These are phyloP conservation scores for Colletotrichum filicis DNA, from an alignment of 2,329 filamentous ascomycete genomes.

Conservation along the genomic window DNA sequence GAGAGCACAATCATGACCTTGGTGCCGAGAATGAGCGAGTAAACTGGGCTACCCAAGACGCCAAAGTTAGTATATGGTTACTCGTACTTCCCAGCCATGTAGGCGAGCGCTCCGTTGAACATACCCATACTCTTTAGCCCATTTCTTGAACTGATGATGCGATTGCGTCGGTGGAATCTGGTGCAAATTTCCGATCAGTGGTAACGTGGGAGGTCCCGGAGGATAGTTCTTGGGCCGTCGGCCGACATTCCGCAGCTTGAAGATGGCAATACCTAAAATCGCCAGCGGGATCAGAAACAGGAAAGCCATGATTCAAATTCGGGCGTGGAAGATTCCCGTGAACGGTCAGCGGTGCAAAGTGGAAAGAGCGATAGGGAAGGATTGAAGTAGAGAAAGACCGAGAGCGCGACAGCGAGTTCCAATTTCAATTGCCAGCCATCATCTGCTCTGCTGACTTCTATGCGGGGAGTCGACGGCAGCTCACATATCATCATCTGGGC, in stretches of 20 bases:
- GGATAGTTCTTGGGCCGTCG: slow-evolving; percentile 44
- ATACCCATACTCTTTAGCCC: slow-evolving; percentile 58
- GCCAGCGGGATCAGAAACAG: not conserved
- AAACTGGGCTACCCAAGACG: slow-evolving; percentile 52
- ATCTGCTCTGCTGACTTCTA: not conserved
- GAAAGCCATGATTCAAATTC: not conserved
- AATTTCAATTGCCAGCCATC: not conserved
- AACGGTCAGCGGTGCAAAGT: too few relatives aligned
- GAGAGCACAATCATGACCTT: slow-evolving; percentile 59
- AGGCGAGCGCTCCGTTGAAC: not conserved
- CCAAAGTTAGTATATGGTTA: slow-evolving; percentile 31
- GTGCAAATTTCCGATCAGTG: slow-evolving; percentile 63
- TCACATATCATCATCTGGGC: not conserved
- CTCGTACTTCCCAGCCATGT: too few relatives aligned
- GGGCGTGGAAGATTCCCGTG: not conserved
- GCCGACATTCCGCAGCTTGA: slow-evolving; percentile 9
- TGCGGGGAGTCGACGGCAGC: not conserved
- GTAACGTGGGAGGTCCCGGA: slow-evolving; percentile 62
- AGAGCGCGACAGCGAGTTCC: not conserved
- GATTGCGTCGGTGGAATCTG: slow-evolving; percentile 54
- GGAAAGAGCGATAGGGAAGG: not conserved
- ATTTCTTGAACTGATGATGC: slow-evolving; percentile 61
- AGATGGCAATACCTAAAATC: not conserved
- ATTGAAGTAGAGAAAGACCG: not conserved
- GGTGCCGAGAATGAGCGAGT: slow-evolving; percentile 61